Conservation (phyloP, 1,139 yeast species). For the Sugiyamaella japonica region DNA sequence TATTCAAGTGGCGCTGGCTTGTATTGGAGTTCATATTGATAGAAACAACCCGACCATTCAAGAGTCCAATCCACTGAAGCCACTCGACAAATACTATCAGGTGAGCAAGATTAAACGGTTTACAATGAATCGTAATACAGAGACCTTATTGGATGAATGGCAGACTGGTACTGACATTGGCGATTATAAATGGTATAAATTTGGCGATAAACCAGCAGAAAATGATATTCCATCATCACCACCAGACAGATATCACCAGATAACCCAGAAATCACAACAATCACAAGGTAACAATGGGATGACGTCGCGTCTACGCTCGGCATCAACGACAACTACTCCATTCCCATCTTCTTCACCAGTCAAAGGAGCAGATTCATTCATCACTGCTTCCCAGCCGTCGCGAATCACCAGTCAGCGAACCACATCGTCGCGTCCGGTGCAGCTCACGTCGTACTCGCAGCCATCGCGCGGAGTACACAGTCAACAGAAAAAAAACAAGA, state of each 20-base stretch:
- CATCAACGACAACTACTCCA: not conserved
- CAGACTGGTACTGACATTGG: conserved; percentile 18
- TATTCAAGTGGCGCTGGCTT: conserved; percentile 24
- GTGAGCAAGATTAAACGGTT: not conserved
- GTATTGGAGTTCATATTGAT: conserved; percentile 24
- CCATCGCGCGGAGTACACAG: not conserved
- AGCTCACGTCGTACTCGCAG: not conserved
- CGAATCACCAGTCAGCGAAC: not conserved
- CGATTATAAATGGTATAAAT: conserved; percentile 25
- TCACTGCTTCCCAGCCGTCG: not conserved
- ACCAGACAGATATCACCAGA: conserved; percentile 8
- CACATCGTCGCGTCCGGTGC: not conserved
- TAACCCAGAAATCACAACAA: conserved; percentile 3
- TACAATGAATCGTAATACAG: conserved; percentile 2
- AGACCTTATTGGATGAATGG: conserved; percentile 29
- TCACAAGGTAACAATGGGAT: not conserved
- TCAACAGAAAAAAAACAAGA: conserved; percentile 12
- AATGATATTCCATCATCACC: not conserved
- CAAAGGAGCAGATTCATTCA: not conserved
- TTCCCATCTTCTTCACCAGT: not conserved
- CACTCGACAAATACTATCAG: conserved; percentile 5
- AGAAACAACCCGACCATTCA: not conserved
- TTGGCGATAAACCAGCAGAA: conserved; percentile 20
- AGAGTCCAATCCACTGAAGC: conserved; percentile 1
- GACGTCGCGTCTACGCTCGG: not conserved